These are phyloP conservation scores for Sclerotinia trifoliorum DNA, from an alignment of 2,329 filamentous ascomycete genomes.

Conservation along the genomic window DNA sequence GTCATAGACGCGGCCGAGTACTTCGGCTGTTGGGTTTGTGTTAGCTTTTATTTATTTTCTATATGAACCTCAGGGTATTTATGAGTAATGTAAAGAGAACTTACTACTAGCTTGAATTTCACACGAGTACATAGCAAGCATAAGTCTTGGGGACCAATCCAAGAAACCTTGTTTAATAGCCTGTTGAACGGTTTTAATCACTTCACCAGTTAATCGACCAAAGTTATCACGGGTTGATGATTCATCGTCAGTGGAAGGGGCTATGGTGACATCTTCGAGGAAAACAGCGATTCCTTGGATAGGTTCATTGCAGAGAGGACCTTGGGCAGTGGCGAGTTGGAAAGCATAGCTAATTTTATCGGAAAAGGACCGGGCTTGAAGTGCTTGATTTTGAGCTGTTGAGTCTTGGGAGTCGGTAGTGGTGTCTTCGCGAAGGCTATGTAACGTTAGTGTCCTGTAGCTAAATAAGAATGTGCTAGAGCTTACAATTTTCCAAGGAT, in stretches of 20 bases:
- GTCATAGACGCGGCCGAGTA: constrained; percentile 91
- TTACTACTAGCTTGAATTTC: constrained; percentile 92
- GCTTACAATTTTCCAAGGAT: constrained; percentile 70
- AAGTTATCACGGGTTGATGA: constrained; percentile 63
- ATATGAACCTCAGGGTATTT: no score
- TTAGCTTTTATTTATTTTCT: constrained; percentile 26
- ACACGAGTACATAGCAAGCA: constrained; percentile 96
- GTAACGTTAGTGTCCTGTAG: not conserved
- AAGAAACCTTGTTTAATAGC: constrained; percentile 83
- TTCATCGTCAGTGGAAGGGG: constrained; percentile 51
- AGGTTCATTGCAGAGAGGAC: constrained; percentile 88
- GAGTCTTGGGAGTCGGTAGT: constrained; percentile 37
- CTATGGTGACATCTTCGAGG: constrained; percentile 73
- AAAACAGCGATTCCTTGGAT: constrained; percentile 91
- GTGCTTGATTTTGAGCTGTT: constrained; percentile 46
- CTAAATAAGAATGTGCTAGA: not conserved
- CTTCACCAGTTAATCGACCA: constrained; percentile 83
- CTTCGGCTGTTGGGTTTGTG: constrained; percentile 61
- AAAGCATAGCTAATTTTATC: constrained; percentile 94
- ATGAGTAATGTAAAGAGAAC: constrained; percentile 37
- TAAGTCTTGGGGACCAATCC: constrained; percentile 92
- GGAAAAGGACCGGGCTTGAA: constrained; percentile 67
- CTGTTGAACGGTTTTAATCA: constrained; percentile 84
- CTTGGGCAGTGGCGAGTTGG: constrained; percentile 85
- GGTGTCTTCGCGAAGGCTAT: constrained; percentile 33